phyloP scores from a whole-genome alignment of 306 rosid genomes.

The Acacia crassicarpa region DNA sequence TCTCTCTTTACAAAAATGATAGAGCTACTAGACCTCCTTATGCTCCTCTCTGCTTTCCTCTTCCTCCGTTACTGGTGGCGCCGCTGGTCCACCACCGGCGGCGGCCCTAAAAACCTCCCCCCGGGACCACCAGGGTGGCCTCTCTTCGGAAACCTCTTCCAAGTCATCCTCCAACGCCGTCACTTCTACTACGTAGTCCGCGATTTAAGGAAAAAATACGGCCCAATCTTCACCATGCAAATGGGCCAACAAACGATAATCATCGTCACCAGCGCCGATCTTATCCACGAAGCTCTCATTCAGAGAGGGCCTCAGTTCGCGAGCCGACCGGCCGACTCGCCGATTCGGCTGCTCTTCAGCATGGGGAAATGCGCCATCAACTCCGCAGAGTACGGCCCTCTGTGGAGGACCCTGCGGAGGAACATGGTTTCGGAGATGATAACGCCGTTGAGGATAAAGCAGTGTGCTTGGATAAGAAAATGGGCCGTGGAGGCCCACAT shows the following conservation, averaged over 20 bases:
- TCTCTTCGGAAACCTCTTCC: conserved; percentile 77
- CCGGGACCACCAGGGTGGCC: conserved; percentile 98
- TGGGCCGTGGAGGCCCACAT: conserved; percentile 88
- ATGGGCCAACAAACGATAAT: conserved; percentile 92
- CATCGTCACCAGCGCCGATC: conserved; percentile 70
- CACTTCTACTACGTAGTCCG: conserved; percentile 75
- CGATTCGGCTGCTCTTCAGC: conserved; percentile 85
- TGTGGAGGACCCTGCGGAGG: conserved; percentile 81
- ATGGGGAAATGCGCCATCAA: conserved; percentile 94
- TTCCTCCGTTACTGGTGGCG: conserved; percentile 77
- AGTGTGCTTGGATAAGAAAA: conserved; percentile 84
- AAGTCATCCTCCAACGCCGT: conserved; percentile 79
- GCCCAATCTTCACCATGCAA: conserved; percentile 93
- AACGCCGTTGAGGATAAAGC: conserved; percentile 65
- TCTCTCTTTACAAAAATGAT: neutral
- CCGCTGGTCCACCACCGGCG: conserved; percentile 53
- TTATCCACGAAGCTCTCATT: conserved; percentile 89
- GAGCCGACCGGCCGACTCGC: conserved; percentile 90
- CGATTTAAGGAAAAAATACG: conserved; percentile 72
- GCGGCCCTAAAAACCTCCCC: conserved; percentile 59
- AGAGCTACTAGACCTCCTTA: conserved; percentile 42
- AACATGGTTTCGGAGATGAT: conserved; percentile 87
- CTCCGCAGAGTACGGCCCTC: conserved; percentile 87
- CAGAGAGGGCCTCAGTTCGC: conserved; percentile 78
- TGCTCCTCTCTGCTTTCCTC: conserved; percentile 32